phyloP scores from a whole-genome alignment of 352 stramenopile species.

The Globisporangium emineosum region DNA sequence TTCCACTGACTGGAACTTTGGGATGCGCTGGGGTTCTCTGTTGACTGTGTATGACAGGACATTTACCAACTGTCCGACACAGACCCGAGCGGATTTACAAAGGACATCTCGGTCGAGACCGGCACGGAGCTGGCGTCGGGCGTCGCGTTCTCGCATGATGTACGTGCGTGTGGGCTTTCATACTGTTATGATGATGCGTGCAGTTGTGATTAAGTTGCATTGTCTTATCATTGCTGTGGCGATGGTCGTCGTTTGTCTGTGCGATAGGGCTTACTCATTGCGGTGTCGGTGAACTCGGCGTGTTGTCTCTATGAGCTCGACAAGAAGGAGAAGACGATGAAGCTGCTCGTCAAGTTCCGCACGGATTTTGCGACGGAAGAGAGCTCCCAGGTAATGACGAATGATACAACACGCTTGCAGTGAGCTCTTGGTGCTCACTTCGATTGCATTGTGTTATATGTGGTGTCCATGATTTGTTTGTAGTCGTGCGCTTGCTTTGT shows the following conservation, averaged over 20 bases:
- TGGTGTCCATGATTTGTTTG: too few relatives aligned
- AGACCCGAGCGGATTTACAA: constrained; percentile 61
- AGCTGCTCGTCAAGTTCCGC: constrained; percentile 74
- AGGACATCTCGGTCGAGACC: constrained; percentile 69
- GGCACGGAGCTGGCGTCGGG: constrained; percentile 69
- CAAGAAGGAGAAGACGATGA: constrained; percentile 49
- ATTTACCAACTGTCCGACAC: constrained; percentile 68
- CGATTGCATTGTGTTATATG: not conserved
- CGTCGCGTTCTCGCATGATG: constrained; percentile 73
- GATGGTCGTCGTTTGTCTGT: not conserved
- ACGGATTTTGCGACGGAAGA: constrained; percentile 76
- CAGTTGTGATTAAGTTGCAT: not conserved
- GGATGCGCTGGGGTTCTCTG: not conserved
- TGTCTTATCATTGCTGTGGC: not conserved
- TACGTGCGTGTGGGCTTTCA: constrained; percentile 8
- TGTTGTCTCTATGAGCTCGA: constrained; percentile 82
- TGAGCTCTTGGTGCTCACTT: not conserved
- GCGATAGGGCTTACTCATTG: constrained; percentile 52
- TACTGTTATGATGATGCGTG: not conserved
- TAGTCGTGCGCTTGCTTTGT: constrained; percentile 69
- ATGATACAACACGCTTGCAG: not conserved
- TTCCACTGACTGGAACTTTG: not conserved
- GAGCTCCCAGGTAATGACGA: constrained; percentile 38
- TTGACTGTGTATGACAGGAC: constrained; percentile 29
- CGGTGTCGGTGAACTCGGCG: constrained; percentile 65